Evolutionary conservation across 1,139 yeast genomes (phyloP).

Genomic region (Protomyces lactucae-debilis): DNA sequence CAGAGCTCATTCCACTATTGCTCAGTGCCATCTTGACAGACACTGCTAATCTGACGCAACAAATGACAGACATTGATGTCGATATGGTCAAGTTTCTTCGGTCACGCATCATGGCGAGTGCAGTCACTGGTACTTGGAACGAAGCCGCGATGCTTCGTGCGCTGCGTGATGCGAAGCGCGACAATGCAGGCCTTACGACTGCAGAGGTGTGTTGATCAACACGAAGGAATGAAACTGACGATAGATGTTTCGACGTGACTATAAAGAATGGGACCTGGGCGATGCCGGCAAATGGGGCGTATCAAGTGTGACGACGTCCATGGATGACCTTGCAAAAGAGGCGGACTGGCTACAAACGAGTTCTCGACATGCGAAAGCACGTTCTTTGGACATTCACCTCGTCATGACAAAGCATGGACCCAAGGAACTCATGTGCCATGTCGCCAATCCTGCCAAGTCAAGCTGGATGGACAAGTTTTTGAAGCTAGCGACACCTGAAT

Average conservation of each 20-base stretch:
- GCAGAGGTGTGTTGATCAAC: conserved; percentile 25
- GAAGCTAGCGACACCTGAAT: conserved; percentile 3
- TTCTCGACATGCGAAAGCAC: conserved; percentile 41
- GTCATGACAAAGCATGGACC: conserved; percentile 44
- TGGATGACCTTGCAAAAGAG: conserved; percentile 46
- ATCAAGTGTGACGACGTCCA: conserved; percentile 62
- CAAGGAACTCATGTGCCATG: conserved; percentile 4
- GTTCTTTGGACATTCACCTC: conserved; percentile 51
- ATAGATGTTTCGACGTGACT: conserved; percentile 74
- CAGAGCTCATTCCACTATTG: not conserved
- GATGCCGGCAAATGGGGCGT: conserved; percentile 60
- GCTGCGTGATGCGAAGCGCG: conserved; percentile 55
- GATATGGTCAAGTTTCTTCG: conserved; percentile 45
- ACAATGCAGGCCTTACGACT: conserved; percentile 35
- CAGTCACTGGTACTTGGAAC: conserved; percentile 4
- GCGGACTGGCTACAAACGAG: conserved; percentile 22
- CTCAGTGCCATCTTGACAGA: conserved; percentile 9
- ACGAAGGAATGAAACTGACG: conserved; percentile 53
- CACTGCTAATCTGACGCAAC: conserved; percentile 36
- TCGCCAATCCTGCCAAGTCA: not conserved
- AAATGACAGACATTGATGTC: conserved; percentile 54
- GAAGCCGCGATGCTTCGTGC: conserved; percentile 39
- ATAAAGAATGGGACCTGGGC: conserved; percentile 60
- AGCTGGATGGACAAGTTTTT: not conserved
- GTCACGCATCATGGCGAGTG: conserved; percentile 30